Evolutionary conservation across 2,329 filamentous ascomycete genomes (phyloP).

Genomic region (Juglanconis sp.): DNA sequence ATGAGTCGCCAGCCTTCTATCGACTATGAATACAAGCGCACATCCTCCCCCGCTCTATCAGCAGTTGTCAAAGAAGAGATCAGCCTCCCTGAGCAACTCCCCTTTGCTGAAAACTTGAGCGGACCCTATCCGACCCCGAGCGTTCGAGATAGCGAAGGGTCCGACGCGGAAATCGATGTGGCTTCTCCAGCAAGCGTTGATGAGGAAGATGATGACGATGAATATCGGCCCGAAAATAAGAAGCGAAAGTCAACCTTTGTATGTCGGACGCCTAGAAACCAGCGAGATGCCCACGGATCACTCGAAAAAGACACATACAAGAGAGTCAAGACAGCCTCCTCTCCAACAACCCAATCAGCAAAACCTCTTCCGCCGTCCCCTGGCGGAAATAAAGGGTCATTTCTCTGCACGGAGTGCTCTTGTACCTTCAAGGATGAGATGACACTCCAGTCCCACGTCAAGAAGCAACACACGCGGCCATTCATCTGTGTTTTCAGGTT

Average conservation of each 20-base stretch:
- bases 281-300: slow-evolving; percentile 22
- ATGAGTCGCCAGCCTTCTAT: slow-evolving; percentile 18
- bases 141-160: slow-evolving; percentile 12
- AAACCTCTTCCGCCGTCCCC: slow-evolving; percentile 10
- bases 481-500: slow-evolving; percentile 77
- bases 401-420: slow-evolving; percentile 35
- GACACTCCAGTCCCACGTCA: slow-evolving; percentile 47
- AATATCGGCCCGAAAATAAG: slow-evolving; percentile 7
- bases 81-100: neutral
- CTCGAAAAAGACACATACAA: slow-evolving; percentile 9
- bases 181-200: slow-evolving; percentile 4
- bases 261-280: slow-evolving; percentile 16
- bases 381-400: slow-evolving; percentile 14
- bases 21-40: slow-evolving; percentile 16
- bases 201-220: slow-evolving; percentile 4
- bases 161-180: slow-evolving; percentile 7
- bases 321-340: slow-evolving; percentile 15
- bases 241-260: neutral
- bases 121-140: slow-evolving; percentile 15
- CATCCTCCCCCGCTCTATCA: slow-evolving; percentile 27
- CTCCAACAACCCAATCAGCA: neutral
- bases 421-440: slow-evolving; percentile 43
- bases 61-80: slow-evolving; percentile 12
- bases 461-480: slow-evolving; percentile 53
- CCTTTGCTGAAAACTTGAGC: neutral